These are phyloP conservation scores for Cordia subcordata DNA, from an alignment of 257 asterid genomes.

Conservation along the genomic window DNA sequence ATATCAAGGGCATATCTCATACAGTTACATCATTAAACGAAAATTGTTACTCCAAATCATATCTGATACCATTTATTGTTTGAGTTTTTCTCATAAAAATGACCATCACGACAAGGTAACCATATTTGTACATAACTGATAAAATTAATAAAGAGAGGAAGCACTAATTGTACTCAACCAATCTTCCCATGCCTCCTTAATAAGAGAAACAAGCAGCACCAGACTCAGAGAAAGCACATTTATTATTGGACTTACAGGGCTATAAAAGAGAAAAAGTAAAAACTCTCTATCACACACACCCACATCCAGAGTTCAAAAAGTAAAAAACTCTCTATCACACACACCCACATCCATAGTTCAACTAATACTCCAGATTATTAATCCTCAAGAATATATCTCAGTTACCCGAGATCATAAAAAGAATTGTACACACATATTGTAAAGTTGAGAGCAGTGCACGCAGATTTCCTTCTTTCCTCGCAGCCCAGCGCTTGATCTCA, in stretches of 20 bases:
- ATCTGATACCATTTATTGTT: no score
- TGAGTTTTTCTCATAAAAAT: no score
- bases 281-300: no score
- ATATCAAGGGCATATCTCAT: no score
- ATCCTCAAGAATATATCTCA: neutral
- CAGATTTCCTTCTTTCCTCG: constrained; percentile 96
- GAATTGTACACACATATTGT: constrained; percentile 72
- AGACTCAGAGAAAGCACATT: constrained; percentile 91
- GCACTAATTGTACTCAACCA: constrained; percentile 64
- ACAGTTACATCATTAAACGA: no score
- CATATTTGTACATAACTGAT: no score
- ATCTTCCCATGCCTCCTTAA: constrained; percentile 99
- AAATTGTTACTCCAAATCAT: no score
- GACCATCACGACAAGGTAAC: no score
- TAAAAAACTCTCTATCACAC: neutral
- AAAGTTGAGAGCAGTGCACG: constrained; percentile 93
- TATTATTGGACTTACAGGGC: constrained; percentile 98
- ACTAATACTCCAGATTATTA: neutral
- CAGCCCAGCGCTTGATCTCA: constrained; percentile 99
- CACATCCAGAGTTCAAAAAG: no score
- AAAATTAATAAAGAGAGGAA: neutral
- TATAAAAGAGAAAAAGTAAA: constrained; percentile 37
- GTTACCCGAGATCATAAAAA: neutral
- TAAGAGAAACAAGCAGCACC: constrained; percentile 96
- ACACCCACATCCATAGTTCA: neutral